phyloP scores from a whole-genome alignment of 331 rosid species.

The Malus hybrid region DNA sequence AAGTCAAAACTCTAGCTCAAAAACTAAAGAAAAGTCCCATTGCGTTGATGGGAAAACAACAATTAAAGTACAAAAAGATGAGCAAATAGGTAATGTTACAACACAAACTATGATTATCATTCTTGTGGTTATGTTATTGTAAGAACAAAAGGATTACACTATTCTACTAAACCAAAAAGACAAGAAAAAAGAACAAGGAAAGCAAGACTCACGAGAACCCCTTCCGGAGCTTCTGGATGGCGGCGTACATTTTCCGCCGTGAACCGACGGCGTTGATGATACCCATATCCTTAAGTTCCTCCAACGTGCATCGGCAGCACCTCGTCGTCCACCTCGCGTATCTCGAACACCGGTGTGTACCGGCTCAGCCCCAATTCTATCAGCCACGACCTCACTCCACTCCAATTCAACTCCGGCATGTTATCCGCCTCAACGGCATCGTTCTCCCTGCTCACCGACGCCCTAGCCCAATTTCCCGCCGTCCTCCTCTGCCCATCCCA shows the following conservation, averaged over 20 bases:
- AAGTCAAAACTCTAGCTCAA: background rate
- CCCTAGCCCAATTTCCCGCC: constrained; percentile 24
- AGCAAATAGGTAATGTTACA: background rate
- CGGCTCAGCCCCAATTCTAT: constrained; percentile 53
- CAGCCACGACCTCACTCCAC: constrained; percentile 58
- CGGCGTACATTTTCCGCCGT: constrained; percentile 55
- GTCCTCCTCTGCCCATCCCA: constrained; percentile 29
- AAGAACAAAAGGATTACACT: background rate
- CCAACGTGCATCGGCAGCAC: constrained; percentile 66
- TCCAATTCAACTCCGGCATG: constrained; percentile 35
- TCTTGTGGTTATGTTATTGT: background rate
- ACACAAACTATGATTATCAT: constrained; percentile 1
- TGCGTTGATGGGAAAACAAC: background rate
- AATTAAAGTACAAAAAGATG: background rate
- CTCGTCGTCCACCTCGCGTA: constrained; percentile 69
- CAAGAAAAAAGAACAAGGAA: background rate
- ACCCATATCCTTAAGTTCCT: constrained; percentile 78
- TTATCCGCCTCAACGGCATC: constrained; percentile 21
- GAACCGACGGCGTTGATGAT: constrained; percentile 61
- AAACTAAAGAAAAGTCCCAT: background rate
- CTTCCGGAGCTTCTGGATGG: constrained; percentile 61
- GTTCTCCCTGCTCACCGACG: constrained; percentile 30
- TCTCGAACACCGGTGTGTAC: constrained; percentile 65
- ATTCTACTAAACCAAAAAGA: background rate
- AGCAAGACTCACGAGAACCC: constrained; percentile 32